Percentiles rank a stretch among this genome's conserved stretches.
Conservation (phyloP, 1,284 basidiomycete species). For the Ustilago lituana region DNA sequence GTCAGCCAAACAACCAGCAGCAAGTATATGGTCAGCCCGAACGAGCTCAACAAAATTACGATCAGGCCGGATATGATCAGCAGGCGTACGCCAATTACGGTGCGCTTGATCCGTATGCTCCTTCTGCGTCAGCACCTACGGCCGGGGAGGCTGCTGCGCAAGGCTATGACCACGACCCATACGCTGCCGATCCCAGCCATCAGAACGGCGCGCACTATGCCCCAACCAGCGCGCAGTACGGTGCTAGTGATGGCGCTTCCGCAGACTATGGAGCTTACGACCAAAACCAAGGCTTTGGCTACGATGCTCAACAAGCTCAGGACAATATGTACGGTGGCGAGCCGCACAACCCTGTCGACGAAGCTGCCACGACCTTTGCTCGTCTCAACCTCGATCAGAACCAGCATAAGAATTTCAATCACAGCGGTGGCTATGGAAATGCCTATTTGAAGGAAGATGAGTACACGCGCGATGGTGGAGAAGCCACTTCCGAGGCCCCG, state of each 20-base stretch:
- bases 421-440: neutral
- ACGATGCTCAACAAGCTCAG: conserved; percentile 3
- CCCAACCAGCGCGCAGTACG: conserved; percentile 5
- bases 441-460: conserved; percentile 15
- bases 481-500: conserved; percentile 8
- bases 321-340: conserved; percentile 2
- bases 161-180: conserved; percentile 22
- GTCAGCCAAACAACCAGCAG: conserved; percentile 4
- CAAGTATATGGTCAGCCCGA: conserved; percentile 10
- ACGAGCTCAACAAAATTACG: conserved; percentile 16
- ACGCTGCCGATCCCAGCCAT: conserved; percentile 5
- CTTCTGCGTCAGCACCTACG: conserved; percentile 4
- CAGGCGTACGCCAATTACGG: conserved; percentile 18
- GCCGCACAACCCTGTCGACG: conserved; percentile 6
- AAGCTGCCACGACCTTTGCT: conserved; percentile 23
- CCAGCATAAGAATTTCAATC: too few species aligned
- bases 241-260: neutral
- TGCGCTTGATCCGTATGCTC: conserved; percentile 21
- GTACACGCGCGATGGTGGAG: neutral
- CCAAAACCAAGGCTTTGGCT: conserved; percentile 10
- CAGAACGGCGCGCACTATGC: conserved; percentile 15
- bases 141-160: neutral
- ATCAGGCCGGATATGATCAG: conserved; percentile 16
- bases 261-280: conserved; percentile 15
- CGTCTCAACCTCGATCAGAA: conserved; percentile 13